Base-by-base conservation (phyloP, 2,329 filamentous ascomycete species). In the Zasmidium cellare region DNA sequence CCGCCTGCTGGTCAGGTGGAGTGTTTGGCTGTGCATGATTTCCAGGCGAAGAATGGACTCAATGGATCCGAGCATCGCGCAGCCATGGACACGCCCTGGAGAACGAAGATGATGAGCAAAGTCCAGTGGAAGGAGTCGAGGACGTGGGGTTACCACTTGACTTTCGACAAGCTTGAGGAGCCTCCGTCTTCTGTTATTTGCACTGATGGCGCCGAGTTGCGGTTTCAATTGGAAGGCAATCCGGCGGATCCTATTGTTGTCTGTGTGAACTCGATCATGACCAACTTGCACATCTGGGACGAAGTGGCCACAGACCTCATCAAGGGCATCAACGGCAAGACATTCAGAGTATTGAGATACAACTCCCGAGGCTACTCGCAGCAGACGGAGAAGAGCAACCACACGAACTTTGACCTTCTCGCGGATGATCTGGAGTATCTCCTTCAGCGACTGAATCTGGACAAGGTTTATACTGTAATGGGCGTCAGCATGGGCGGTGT, bases 401-500 rank as follows among this genome's bases (percentile, higher is more conserved):
- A 82, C 74, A 23, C 80, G 71, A 65, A 82, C 75, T 24, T 93
- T 44, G 85, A 89, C 64, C 76, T 86, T 2, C 79, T 94, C 0
- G 83, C 89, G 2, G 80, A 83, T 7, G 91, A 96, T 69, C 77
- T 94, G 20, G 78, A 81, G 38, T 73, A 78, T 0, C 72, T 96
- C 0, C 83, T 96, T 2, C 80, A 87, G 53, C 84, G 87, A 0
- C 80, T 96, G 25, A 84, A 89, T 50, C 86, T 92, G 45, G 79
- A 82, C 9, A 82, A 83, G 67, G 84, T 89, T 0, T 83, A 87
- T 31, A 80, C 83, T 0, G 77, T 93, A 0, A 78, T 94, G 19
- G 91, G 91, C 19, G 91, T 96, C 2, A 90, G 87, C 35, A 85
- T 94, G 72, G 91, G 91, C 62, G 91, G 91, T 53, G 90, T 88